phyloP scores from a whole-genome alignment of 2,329 filamentous ascomycete species.

The Aotearoamyces nothofagi region DNA sequence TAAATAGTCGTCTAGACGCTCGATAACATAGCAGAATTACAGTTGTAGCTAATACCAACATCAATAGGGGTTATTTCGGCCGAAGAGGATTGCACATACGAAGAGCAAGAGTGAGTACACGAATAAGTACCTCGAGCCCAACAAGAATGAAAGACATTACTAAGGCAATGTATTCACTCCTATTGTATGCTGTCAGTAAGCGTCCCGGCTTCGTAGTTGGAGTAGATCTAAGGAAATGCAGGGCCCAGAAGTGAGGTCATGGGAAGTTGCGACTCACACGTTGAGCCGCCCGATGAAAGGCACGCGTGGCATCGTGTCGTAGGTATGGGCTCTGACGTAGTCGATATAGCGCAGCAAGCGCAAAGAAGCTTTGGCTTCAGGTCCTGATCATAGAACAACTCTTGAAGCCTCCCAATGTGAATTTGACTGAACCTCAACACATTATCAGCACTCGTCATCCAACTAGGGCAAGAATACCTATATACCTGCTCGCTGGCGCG shows the following conservation, averaged over 20 bases:
- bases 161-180: conserved; percentile 77
- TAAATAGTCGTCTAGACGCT: conserved; percentile 70
- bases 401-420: too few relatives aligned
- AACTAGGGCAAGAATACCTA: too few relatives aligned
- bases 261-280: conserved; percentile 20
- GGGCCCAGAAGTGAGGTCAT: conserved; percentile 1
- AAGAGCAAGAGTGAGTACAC: conserved; percentile 74
- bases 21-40: conserved; percentile 78
- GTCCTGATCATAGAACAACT: too few relatives aligned
- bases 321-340: too few relatives aligned
- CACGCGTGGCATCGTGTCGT: conserved; percentile 44
- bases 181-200: conserved; percentile 19
- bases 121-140: conserved; percentile 65
- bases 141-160: conserved; percentile 73
- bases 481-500: too few relatives aligned
- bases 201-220: not conserved
- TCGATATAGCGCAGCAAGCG: too few relatives aligned
- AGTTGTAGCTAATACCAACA: too few relatives aligned
- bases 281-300: conserved; percentile 48
- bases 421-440: too few relatives aligned
- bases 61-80: too few relatives aligned
- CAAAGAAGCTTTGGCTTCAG: too few relatives aligned
- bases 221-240: conserved; percentile 1
- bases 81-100: too few relatives aligned
- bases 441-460: too few relatives aligned